phyloP scores from a whole-genome alignment of 164 flowering plant genomes.

The Vitis vinifera region DNA sequence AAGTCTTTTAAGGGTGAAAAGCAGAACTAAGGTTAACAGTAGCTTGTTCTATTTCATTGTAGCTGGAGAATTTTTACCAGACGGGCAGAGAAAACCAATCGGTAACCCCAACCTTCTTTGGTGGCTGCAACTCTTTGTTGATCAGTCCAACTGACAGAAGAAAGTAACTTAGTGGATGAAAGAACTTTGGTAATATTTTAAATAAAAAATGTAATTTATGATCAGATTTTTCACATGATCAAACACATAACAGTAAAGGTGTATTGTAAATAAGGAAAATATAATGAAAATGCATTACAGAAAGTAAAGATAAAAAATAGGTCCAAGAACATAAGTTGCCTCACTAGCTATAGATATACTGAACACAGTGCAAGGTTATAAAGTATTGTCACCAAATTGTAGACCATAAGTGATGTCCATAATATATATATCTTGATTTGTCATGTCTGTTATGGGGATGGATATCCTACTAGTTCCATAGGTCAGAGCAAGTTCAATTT shows the following conservation, averaged over 20 bases:
- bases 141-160: constrained; percentile 79
- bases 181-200: too few relatives aligned
- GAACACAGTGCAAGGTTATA: too few relatives aligned
- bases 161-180: too few relatives aligned
- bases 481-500: not conserved
- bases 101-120: constrained; percentile 87
- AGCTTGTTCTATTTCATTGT: not conserved
- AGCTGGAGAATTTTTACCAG: constrained; percentile 48
- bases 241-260: too few relatives aligned
- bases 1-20: not conserved
- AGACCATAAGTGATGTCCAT: too few relatives aligned
- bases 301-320: not conserved
- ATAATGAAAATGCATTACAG: not conserved
- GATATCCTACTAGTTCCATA: not conserved
- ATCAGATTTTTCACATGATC: too few relatives aligned
- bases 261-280: too few relatives aligned
- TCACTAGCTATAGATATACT: not conserved
- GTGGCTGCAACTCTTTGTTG: constrained; percentile 89
- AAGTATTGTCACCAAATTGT: too few relatives aligned
- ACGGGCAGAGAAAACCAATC: constrained; percentile 78
- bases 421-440: too few relatives aligned
- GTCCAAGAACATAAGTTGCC: not conserved
- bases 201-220: not conserved
- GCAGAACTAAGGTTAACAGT: not conserved
- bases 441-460: too few relatives aligned